Evolutionary conservation across 2,329 filamentous ascomycete genomes (phyloP).

Genomic region (Diaporthe humulicola): DNA sequence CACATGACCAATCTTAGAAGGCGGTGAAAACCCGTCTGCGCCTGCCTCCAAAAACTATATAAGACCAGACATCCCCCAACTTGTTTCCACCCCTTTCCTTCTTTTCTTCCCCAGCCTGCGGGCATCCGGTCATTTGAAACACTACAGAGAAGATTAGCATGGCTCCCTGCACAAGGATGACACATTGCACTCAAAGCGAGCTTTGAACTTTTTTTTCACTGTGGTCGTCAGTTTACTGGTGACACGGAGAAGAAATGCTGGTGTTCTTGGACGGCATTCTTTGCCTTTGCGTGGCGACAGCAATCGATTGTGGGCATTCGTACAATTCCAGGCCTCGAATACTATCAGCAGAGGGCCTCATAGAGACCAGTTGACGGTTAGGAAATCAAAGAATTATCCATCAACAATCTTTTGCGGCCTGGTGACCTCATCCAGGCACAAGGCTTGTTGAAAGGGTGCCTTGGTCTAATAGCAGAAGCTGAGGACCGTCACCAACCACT

Average conservation of each 20-base stretch:
- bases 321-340: neutral
- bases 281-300: too few species aligned
- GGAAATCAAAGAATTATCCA: neutral
- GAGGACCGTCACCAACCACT: neutral
- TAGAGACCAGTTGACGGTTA: neutral
- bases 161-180: constrained; percentile 92
- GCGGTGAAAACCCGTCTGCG: constrained; percentile 12
- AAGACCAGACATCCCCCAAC: neutral
- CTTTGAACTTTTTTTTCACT: constrained; percentile 70
- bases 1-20: neutral
- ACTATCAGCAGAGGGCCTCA: neutral
- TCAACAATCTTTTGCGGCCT: neutral
- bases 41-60: constrained; percentile 1
- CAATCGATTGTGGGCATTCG: too few species aligned
- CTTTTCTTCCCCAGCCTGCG: constrained; percentile 12
- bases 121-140: constrained; percentile 34
- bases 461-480: neutral
- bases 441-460: neutral
- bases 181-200: constrained; percentile 77
- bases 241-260: constrained; percentile 31
- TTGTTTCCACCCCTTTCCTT: neutral
- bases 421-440: neutral
- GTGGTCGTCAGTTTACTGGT: constrained; percentile 20
- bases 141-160: constrained; percentile 66
- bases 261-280: neutral